phyloP scores from a whole-genome alignment of 306 rosid genomes.

The Rosa rugosa region DNA sequence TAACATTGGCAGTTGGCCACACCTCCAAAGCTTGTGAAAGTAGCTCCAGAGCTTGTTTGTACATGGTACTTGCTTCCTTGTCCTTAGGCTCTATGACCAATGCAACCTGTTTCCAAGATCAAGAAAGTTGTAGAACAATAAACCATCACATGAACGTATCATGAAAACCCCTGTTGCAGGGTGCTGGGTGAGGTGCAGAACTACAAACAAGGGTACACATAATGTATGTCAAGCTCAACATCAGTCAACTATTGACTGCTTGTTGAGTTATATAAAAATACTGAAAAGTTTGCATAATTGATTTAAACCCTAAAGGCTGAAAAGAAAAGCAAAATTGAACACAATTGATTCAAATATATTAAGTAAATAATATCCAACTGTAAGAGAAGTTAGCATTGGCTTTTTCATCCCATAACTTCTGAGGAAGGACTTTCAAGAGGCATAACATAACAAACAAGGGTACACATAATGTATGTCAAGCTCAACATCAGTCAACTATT shows the following conservation, averaged over 20 bases:
- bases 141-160: not conserved
- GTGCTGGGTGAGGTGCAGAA: not conserved
- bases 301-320: not conserved
- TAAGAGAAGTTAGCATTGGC: not conserved
- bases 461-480: not conserved
- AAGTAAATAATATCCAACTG: not conserved
- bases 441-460: not conserved
- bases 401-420: not conserved
- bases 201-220: not conserved
- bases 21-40: constrained; percentile 98
- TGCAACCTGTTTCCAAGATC: constrained; percentile 72
- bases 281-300: not conserved
- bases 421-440: not conserved
- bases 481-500: constrained; percentile 2
- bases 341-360: not conserved
- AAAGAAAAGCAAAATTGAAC: not conserved
- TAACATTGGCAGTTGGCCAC: constrained; percentile 98
- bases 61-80: constrained; percentile 91
- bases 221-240: constrained; percentile 5
- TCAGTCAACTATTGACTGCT: not conserved
- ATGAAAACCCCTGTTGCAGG: constrained; percentile 10
- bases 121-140: constrained; percentile 18
- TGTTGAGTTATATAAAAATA: not conserved
- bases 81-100: constrained; percentile 99
- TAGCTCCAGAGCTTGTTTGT: constrained; percentile 93